phyloP scores from a whole-genome alignment of 148 eudicot species.

The Talinum fruticosum region DNA sequence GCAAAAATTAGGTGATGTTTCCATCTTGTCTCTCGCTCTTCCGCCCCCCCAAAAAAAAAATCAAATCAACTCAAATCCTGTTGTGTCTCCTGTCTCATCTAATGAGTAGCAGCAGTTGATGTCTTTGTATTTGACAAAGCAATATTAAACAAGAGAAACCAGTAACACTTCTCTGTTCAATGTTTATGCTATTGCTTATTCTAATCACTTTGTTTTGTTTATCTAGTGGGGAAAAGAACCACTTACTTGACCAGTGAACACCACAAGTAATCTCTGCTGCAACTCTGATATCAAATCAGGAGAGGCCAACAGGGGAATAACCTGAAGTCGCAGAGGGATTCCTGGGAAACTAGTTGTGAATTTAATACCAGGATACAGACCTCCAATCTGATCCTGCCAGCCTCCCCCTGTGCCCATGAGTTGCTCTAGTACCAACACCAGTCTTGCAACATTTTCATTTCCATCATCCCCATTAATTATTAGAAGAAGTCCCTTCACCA shows the following conservation, averaged over 20 bases:
- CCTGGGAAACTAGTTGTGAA: constrained; percentile 90
- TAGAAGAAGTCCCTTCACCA: constrained; percentile 89
- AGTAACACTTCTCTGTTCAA: background rate
- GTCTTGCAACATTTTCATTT: constrained; percentile 83
- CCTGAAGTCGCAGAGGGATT: constrained; percentile 88
- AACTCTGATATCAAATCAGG: constrained; percentile 53
- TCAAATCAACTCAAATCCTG: too few relatives aligned
- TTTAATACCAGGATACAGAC: constrained; percentile 89
- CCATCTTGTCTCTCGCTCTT: too few relatives aligned
- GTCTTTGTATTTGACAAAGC: background rate
- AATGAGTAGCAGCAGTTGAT: background rate
- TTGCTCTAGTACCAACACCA: constrained; percentile 91
- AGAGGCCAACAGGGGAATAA: constrained; percentile 73
- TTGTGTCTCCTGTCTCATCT: too few relatives aligned
- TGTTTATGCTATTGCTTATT: background rate
- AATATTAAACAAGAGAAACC: background rate
- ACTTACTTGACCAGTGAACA: constrained; percentile 95
- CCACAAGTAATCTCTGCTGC: constrained; percentile 85
- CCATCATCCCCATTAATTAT: constrained; percentile 65
- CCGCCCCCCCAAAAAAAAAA: too few relatives aligned
- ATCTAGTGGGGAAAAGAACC: background rate
- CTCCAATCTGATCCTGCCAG: constrained; percentile 99
- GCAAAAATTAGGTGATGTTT: too few relatives aligned
- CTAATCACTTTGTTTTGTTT: background rate
- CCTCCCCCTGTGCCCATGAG: constrained; percentile 99